These are phyloP conservation scores for Eremothecium cymbalariae DNA, from an alignment of 1,139 yeast genomes.

Conservation along the genomic window DNA sequence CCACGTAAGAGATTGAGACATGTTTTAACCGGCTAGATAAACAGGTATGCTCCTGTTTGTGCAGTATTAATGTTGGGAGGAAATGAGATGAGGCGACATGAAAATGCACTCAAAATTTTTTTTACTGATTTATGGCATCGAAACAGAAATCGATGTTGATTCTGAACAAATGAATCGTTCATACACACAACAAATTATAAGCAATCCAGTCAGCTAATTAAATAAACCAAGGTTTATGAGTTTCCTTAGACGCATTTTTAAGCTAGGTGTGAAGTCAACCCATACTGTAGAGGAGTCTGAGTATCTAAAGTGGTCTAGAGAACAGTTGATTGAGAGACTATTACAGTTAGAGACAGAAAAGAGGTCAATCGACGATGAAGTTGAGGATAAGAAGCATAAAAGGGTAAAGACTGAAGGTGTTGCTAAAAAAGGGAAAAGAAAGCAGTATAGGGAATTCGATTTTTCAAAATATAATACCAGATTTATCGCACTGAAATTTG, in stretches of 20 bases:
- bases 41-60: too few species aligned
- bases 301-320: slow-evolving; percentile 35
- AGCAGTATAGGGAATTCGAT: slow-evolving; percentile 48
- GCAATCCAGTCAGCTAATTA: too few species aligned
- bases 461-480: slow-evolving; percentile 60
- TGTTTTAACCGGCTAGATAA: too few species aligned
- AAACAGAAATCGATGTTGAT: slow-evolving; percentile 2
- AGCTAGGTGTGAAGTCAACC: slow-evolving; percentile 6
- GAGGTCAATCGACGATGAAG: slow-evolving; percentile 5
- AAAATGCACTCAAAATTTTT: background rate
- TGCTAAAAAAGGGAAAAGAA: slow-evolving; percentile 12
- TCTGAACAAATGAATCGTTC: too few species aligned
- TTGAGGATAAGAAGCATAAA: slow-evolving; percentile 10
- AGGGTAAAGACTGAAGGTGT: slow-evolving; percentile 7
- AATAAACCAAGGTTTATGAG: slow-evolving; percentile 9
- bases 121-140: background rate
- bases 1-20: slow-evolving; percentile 35
- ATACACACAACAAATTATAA: too few species aligned
- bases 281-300: slow-evolving; percentile 9
- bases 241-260: slow-evolving; percentile 9
- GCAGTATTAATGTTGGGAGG: background rate
- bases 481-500: slow-evolving; percentile 69
- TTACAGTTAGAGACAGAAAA: slow-evolving; percentile 24
- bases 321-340: slow-evolving; percentile 34
- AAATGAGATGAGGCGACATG: slow-evolving; percentile 7